phyloP scores from a whole-genome alignment of 371 early-diverging fungal genomes.

The Syncephalastrum racemosum region DNA sequence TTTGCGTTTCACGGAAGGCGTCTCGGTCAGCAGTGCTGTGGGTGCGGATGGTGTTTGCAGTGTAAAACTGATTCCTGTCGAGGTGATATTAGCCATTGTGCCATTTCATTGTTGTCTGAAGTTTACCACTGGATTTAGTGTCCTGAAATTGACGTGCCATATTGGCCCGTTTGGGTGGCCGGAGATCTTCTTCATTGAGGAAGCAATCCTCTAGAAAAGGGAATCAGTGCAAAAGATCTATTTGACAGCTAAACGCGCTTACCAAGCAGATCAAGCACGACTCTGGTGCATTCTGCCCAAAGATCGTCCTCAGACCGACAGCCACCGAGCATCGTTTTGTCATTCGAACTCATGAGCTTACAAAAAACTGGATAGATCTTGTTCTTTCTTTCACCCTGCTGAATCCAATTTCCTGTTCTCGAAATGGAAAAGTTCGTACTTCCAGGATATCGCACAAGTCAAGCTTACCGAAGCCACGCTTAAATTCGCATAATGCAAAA shows the following conservation, averaged over 20 bases:
- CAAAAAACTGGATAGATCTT: no score
- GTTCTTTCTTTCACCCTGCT: no score
- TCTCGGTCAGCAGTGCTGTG: conserved; percentile 9
- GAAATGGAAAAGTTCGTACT: no score
- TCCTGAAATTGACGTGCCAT: neutral
- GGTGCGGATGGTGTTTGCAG: neutral
- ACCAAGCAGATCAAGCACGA: conserved; percentile 43
- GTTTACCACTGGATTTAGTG: neutral
- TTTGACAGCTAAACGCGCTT: neutral
- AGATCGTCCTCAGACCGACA: conserved; percentile 29
- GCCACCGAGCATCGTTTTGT: conserved; percentile 24
- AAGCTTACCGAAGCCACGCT: no score
- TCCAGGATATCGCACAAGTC: no score
- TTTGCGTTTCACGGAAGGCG: conserved; percentile 35
- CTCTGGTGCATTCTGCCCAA: conserved; percentile 37
- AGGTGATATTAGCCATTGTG: neutral
- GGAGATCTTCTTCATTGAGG: neutral
- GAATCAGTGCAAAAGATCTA: neutral
- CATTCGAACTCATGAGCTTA: neutral
- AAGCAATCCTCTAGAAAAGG: conserved; percentile 13
- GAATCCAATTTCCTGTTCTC: no score
- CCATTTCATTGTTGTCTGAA: neutral
- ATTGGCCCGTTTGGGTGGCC: neutral
- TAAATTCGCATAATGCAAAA: no score
- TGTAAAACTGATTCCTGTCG: conserved; percentile 4